phyloP scores from a whole-genome alignment of 1,284 basidiomycete genomes.

The Leccinum subatratum region DNA sequence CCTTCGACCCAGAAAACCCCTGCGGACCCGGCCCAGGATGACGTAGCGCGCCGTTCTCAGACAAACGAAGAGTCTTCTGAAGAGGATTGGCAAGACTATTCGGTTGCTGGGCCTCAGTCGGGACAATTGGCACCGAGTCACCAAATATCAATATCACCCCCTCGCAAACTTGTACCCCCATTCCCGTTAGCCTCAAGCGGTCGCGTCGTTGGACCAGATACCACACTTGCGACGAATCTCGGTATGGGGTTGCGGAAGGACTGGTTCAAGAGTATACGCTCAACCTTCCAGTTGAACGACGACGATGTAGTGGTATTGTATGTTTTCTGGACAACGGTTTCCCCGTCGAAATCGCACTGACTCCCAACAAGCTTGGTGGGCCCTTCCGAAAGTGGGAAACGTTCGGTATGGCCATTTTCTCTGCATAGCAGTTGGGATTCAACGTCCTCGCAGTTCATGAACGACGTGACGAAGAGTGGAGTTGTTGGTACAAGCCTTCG shows the following conservation, averaged over 20 bases:
- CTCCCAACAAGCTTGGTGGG: constrained; percentile 17
- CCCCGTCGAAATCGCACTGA: constrained; percentile 6
- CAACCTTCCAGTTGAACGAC: not conserved
- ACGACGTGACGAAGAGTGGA: constrained; percentile 5
- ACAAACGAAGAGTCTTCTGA: not conserved
- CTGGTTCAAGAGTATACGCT: not conserved
- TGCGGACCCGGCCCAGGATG: not conserved
- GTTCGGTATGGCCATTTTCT: constrained; percentile 13
- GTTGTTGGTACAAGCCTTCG: not conserved
- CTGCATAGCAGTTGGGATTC: not conserved
- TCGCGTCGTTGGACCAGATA: not conserved
- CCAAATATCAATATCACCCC: not conserved
- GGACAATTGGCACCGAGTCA: not conserved
- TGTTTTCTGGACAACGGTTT: not conserved
- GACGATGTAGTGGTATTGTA: constrained; percentile 26
- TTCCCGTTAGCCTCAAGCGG: not conserved
- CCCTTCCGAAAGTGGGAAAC: constrained; percentile 22
- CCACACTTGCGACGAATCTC: not conserved
- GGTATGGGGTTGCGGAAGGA: not conserved
- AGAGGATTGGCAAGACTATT: not conserved
- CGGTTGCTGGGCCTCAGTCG: not conserved
- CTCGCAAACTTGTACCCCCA: not conserved
- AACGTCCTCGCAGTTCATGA: constrained; percentile 13
- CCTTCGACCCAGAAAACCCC: not conserved
- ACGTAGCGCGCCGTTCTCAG: not conserved